Base-by-base conservation (phyloP, 495 filamentous ascomycete species). In the Annulohypoxylon maeteangense region DNA sequence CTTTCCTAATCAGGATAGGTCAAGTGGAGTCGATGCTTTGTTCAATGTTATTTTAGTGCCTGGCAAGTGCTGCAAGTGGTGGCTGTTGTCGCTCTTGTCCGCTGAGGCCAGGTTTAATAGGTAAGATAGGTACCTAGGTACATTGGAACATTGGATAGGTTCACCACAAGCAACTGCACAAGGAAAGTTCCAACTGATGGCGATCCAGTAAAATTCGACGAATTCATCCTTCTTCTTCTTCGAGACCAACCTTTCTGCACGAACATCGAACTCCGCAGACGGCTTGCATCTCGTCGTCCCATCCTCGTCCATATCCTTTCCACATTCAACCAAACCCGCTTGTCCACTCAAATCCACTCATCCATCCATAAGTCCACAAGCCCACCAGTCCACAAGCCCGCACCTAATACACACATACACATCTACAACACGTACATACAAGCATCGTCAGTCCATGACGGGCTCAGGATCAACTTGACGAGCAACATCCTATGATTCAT, bases 1-100 rank as follows among this genome's bases (percentile, higher is more conserved):
- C 45, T 65, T 73, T 27, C 70, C 68, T 34, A 54, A 73, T 73
- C 58, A 34, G 65, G 62, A 44, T 14, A 68, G 48, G 61, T 60
- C 55, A 51, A 29, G 61, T 62, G 70, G 65, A 16, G 16, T 32
- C 27, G 4, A 4, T 68, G 47, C 70, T 73, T 73, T 68, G 61
- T 44, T 44, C 40, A 44, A 44, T 44, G 40, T 68, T 65, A 65
- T 45, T 68, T 55, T 51, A 61, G 64, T 47, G 61, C 55, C 7
- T 56, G 27, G 29, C 23, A 29, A 51, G 2, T 25, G 23, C 22
- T 23, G 29, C 23, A 29, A 51, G 2, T 25, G 23, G 47, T 23
- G 11, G 47, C 20, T 40, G 22, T 22, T 47, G 42, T 22, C 22
- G 11, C 22, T 25, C 12, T 25, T 32, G 18, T 20, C 29, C 29